Evolutionary conservation across 1,139 yeast genomes (phyloP).

Genomic region (Candida labiduridarum): DNA sequence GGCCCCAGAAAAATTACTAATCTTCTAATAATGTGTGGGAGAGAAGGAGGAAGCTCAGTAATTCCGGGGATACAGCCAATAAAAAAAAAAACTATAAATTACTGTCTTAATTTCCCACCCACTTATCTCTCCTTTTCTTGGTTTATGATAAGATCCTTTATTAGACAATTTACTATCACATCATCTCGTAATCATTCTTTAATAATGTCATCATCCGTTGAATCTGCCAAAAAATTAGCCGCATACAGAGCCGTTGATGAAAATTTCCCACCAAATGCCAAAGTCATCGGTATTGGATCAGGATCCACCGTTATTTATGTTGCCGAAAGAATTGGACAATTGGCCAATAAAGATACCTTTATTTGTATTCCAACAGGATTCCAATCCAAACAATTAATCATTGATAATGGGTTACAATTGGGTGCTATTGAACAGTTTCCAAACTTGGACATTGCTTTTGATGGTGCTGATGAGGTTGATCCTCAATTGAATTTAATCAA

Average conservation of each 20-base stretch:
- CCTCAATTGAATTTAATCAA: slow-evolving; percentile 78
- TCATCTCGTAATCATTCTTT: neutral
- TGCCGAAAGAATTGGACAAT: slow-evolving; percentile 89
- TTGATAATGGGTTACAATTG: slow-evolving; percentile 75
- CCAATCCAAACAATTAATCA: slow-evolving; percentile 85
- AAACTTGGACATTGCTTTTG: slow-evolving; percentile 87
- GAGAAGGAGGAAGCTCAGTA: neutral
- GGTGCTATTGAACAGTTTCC: slow-evolving; percentile 85
- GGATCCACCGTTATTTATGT: slow-evolving; percentile 97
- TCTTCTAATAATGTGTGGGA: neutral
- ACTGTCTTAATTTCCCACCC: neutral
- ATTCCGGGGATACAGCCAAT: neutral
- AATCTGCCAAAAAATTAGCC: slow-evolving; percentile 78
- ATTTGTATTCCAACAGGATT: slow-evolving; percentile 95
- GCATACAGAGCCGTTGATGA: slow-evolving; percentile 94
- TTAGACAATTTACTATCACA: neutral
- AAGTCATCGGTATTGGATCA: slow-evolving; percentile 90
- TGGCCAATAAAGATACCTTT: slow-evolving; percentile 55
- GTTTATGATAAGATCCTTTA: slow-evolving; percentile 1
- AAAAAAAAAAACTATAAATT: neutral
- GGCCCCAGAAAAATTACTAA: slow-evolving; percentile 2
- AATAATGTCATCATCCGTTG: slow-evolving; percentile 35
- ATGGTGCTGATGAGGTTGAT: slow-evolving; percentile 98
- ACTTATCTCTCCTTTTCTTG: neutral
- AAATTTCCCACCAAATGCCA: slow-evolving; percentile 70